Evolutionary conservation across 805 yeast species (phyloP).

Genomic region (Aciculoconidium aculeatum): DNA sequence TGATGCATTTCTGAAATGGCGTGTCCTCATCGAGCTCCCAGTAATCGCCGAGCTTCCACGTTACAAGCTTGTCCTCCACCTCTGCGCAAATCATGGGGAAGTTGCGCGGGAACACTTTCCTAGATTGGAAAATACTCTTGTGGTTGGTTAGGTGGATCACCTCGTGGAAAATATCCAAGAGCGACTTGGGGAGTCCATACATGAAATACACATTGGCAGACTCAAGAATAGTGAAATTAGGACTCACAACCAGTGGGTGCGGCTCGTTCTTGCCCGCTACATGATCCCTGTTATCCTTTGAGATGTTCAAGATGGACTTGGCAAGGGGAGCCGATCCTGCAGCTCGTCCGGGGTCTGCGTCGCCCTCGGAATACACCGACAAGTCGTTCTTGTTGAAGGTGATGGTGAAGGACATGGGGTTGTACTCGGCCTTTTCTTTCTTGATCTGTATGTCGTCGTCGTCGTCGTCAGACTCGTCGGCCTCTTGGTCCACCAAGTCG

Average conservation of each 20-base stretch:
- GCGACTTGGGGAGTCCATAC: constrained; percentile 44
- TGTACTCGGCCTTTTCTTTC: constrained; percentile 7
- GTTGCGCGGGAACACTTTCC: constrained; percentile 43
- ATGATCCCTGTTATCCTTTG: too few species aligned
- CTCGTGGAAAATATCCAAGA: constrained; percentile 42
- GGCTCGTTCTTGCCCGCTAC: too few species aligned
- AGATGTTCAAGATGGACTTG: too few species aligned
- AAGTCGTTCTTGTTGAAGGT: constrained; percentile 16
- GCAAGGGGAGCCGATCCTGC: too few species aligned
- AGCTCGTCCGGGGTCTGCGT: constrained; percentile 1
- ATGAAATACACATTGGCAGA: constrained; percentile 30
- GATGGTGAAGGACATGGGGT: constrained; percentile 23
- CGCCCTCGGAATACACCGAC: constrained; percentile 2
- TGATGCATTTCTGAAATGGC: constrained; percentile 35
- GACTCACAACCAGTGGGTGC: too few species aligned
- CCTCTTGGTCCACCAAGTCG: constrained; percentile 19
- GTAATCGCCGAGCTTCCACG: constrained; percentile 36
- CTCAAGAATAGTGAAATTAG: constrained; percentile 10
- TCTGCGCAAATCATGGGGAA: constrained; percentile 54
- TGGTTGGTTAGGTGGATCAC: constrained; percentile 46
- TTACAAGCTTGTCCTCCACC: constrained; percentile 42
- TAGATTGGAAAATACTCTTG: constrained; percentile 37
- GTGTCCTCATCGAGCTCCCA: constrained; percentile 32
- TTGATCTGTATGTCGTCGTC: constrained; percentile 13
- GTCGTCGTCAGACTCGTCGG: constrained; percentile 8